phyloP scores from a whole-genome alignment of 345 rosid species.

The Aegle marmelos region DNA sequence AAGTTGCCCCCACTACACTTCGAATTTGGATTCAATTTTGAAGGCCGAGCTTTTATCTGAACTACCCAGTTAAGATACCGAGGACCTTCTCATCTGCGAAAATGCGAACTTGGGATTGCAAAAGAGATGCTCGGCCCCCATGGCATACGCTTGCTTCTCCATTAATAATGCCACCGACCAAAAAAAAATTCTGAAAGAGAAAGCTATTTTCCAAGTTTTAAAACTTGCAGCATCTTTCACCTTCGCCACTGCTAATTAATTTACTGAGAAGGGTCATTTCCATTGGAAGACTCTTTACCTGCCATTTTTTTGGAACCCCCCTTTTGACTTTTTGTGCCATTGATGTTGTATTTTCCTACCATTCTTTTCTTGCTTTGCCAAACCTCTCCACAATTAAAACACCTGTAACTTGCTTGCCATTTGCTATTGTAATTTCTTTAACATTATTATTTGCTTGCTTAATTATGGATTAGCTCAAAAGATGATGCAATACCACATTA shows the following conservation, averaged over 20 bases:
- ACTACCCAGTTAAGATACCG: too few species aligned
- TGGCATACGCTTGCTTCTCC: not conserved
- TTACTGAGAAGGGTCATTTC: not conserved
- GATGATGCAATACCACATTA: not conserved
- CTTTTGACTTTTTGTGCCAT: not conserved
- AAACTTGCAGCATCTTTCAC: not conserved
- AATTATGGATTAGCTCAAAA: not conserved
- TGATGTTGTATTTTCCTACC: not conserved
- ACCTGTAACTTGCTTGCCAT: not conserved
- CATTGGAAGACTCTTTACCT: not conserved
- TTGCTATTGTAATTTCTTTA: too few species aligned
- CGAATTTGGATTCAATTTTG: not conserved
- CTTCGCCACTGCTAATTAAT: not conserved
- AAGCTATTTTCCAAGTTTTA: not conserved
- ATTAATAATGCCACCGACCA: not conserved
- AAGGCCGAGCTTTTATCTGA: not conserved
- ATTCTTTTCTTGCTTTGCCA: not conserved
- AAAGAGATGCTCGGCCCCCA: too few species aligned
- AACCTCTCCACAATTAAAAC: not conserved
- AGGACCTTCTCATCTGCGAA: too few species aligned
- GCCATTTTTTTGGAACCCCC: not conserved
- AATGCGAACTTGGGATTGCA: too few species aligned
- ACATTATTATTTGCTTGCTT: not conserved
- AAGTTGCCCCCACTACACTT: not conserved
- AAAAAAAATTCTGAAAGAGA: not conserved